Base-by-base conservation (phyloP, 192 early-diverging fungal genomes). In the Jimgerdemannia flammicorona region DNA sequence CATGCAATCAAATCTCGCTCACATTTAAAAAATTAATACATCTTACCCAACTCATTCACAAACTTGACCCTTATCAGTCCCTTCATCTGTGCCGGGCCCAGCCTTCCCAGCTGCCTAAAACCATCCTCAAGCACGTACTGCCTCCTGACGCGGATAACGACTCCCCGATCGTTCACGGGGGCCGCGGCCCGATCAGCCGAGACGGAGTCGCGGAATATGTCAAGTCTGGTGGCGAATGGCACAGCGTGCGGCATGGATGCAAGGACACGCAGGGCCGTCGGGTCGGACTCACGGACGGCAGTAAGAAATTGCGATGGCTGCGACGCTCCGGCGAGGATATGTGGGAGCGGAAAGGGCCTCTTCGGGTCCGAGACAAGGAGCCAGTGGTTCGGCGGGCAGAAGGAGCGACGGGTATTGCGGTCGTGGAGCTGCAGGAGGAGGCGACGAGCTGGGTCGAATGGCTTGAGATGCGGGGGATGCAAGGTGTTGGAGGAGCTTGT, bases 201-300 rank as follows among this genome's bases (percentile, higher is more conserved):
- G 71, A 97, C 85, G 78, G 91, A 89, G 19, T 90, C 89, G 43
- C 95, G 87, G 80, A 98, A 97, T 42, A 98, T 88, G 11, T 88
- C 85, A n/a, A 96, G 90, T 10, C 97, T 90, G 41, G 89, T 89
- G 65, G 89, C 90, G 75, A 98, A 97, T 0, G 94, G 93, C 17
- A 97, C 90, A 3, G 96, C 91, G 84, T 96, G 97, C 2, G 97
- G 94, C 54, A 98, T 91, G 49, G 91, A 81, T 65, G 87, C 85
- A 40, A 98, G 85, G 44, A 98, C 84, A n/a, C 81, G 80, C 43
- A 84, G 66, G 7, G 88, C 83, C 3, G 85, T 75, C 40, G 75
- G 66, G 44, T 87, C 85, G 49, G 81, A 78, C 59, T 85, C 77
- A 40, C 78, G 43, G 17, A 87, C 69, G 49, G 75, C 79, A 17